phyloP scores from a whole-genome alignment of 495 filamentous ascomycete species.

The Trichodelitschia bisporula region DNA sequence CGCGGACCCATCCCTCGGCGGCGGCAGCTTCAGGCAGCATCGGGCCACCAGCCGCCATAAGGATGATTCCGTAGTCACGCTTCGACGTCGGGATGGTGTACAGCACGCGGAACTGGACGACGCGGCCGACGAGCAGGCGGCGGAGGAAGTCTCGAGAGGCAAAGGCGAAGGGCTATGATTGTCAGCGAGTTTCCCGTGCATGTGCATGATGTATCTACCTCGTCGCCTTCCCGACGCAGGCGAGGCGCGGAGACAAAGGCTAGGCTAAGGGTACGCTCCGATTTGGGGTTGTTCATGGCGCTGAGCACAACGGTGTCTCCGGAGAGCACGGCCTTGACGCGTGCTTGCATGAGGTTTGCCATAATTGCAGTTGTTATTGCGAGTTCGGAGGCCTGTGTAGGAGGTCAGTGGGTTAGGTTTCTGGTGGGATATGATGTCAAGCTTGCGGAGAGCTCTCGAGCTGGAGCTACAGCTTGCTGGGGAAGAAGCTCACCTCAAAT shows the following conservation, averaged over 20 bases:
- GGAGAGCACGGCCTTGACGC: constrained; percentile 79
- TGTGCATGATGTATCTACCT: constrained; percentile 24
- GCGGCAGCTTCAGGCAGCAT: constrained; percentile 56
- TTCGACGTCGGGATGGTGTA: constrained; percentile 67
- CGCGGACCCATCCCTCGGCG: constrained; percentile 67
- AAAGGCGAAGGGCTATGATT: constrained; percentile 47
- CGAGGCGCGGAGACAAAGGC: constrained; percentile 80
- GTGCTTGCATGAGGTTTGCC: constrained; percentile 35
- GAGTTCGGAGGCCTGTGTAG: too few relatives aligned
- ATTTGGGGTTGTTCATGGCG: constrained; percentile 43
- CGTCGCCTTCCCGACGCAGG: constrained; percentile 69
- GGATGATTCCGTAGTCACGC: constrained; percentile 66
- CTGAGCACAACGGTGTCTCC: constrained; percentile 76
- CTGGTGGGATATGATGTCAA: too few relatives aligned
- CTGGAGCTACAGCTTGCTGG: too few relatives aligned
- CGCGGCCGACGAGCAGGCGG: constrained; percentile 60
- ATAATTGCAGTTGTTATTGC: too few relatives aligned
- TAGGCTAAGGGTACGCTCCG: constrained; percentile 65
- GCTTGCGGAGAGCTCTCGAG: too few relatives aligned
- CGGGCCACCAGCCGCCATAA: constrained; percentile 33
- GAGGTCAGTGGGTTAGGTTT: too few relatives aligned
- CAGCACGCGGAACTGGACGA: constrained; percentile 56
- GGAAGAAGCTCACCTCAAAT: too few relatives aligned
- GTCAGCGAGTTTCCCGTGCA: constrained; percentile 3
- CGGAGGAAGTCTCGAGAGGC: constrained; percentile 83